Conservation (phyloP, 371 early-diverging fungal species). For the Mucor racemosus region DNA sequence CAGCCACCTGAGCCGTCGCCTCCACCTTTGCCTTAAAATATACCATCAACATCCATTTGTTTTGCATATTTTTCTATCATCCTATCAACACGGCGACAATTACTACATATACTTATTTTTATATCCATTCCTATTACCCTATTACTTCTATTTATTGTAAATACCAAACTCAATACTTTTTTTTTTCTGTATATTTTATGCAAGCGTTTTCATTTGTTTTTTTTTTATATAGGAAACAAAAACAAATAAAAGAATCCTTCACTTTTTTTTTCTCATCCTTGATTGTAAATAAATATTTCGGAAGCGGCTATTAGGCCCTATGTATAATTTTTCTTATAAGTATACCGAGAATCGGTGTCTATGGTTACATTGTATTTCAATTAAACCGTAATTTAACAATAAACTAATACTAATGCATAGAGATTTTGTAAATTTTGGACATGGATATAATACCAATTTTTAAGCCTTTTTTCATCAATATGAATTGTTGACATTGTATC, state of each 20-base stretch:
- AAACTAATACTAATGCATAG: too few species aligned
- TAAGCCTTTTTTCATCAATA: too few species aligned
- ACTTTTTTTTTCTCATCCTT: neutral
- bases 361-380: too few species aligned
- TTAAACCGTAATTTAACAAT: too few species aligned
- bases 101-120: neutral
- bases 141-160: neutral
- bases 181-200: neutral
- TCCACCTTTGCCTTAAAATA: constrained; percentile 26
- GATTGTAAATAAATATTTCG: neutral
- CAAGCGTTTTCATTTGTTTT: neutral
- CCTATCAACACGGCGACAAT: neutral
- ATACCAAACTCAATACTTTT: neutral
- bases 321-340: too few species aligned
- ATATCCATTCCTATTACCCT: neutral
- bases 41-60: neutral
- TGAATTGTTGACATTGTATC: too few species aligned
- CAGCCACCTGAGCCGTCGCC: constrained; percentile 28
- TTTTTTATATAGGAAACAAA: neutral
- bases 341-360: too few species aligned
- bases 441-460: too few species aligned
- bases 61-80: constrained; percentile 10
- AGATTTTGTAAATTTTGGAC: too few species aligned
- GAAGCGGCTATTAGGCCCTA: too few species aligned
- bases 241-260: neutral